Evolutionary conservation across 768 basidiomycete genomes (phyloP).

Genomic region (Boletus rubropictus): DNA sequence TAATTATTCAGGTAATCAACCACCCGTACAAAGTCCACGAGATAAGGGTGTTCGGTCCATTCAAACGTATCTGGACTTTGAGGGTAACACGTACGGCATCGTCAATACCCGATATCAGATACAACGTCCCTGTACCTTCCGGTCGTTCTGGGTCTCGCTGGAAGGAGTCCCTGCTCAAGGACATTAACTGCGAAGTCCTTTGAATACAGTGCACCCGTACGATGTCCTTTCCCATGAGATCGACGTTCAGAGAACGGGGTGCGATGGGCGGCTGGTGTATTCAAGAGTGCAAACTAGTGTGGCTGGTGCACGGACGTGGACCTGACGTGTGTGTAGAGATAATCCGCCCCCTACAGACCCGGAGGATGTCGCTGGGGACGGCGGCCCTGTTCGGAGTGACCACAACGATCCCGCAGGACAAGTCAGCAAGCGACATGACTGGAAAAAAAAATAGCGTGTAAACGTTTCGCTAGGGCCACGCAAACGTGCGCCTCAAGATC

Average conservation of each 20-base stretch:
- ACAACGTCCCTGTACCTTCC: neutral
- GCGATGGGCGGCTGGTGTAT: constrained; percentile 13
- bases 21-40: neutral
- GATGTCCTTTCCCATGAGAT: constrained; percentile 25
- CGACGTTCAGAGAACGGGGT: constrained; percentile 26
- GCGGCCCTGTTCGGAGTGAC: constrained; percentile 8
- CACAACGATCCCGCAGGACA: constrained; percentile 23
- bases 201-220: constrained; percentile 36
- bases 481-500: neutral
- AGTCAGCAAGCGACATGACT: constrained; percentile 9
- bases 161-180: constrained; percentile 30
- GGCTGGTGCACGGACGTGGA: constrained; percentile 25
- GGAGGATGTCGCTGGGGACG: constrained; percentile 20
- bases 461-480: neutral
- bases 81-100: neutral
- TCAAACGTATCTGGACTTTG: constrained; percentile 43
- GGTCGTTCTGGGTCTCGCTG: neutral
- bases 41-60: constrained; percentile 44
- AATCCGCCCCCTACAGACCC: constrained; percentile 15
- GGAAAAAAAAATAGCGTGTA: neutral
- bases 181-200: constrained; percentile 25
- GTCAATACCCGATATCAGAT: neutral
- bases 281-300: constrained; percentile 10
- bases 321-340: constrained; percentile 24
- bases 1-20: neutral